Conservation (phyloP, 768 basidiomycete species). For the Lyophyllum decastes region DNA sequence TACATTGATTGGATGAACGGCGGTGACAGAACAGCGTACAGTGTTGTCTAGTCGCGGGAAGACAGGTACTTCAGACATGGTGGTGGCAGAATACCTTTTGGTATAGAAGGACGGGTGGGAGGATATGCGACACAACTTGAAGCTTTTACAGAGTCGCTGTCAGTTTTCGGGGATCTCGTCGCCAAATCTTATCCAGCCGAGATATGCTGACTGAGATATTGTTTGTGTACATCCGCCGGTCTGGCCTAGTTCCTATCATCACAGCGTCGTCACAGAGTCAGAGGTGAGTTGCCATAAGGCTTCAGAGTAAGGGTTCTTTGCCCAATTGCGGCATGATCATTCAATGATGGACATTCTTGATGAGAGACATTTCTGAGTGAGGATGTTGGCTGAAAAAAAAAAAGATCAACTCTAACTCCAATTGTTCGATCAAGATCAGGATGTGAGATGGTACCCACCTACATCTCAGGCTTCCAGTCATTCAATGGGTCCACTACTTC, state of each 20-base stretch:
- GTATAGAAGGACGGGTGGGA: not conserved
- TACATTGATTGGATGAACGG: not conserved
- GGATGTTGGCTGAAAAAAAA: no score
- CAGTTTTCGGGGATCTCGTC: not conserved
- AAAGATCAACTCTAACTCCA: no score
- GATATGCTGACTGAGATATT: no score
- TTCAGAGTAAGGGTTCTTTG: no score
- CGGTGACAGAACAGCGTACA: not conserved
- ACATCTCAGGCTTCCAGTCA: no score
- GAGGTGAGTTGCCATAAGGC: not conserved
- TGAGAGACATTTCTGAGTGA: no score
- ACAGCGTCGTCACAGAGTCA: not conserved
- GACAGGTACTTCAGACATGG: constrained; percentile 11
- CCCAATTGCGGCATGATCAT: no score
- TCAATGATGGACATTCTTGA: no score
- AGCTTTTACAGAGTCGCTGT: not conserved
- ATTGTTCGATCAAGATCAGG: no score
- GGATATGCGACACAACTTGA: not conserved
- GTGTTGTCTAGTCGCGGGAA: constrained; percentile 8
- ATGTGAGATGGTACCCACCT: no score
- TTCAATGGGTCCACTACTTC: no score
- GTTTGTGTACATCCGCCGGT: not conserved
- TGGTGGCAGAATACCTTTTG: not conserved
- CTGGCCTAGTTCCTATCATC: not conserved
- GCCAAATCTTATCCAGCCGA: not conserved